phyloP scores from a whole-genome alignment of 179 eudicot species.

The Gypsophila paniculata region DNA sequence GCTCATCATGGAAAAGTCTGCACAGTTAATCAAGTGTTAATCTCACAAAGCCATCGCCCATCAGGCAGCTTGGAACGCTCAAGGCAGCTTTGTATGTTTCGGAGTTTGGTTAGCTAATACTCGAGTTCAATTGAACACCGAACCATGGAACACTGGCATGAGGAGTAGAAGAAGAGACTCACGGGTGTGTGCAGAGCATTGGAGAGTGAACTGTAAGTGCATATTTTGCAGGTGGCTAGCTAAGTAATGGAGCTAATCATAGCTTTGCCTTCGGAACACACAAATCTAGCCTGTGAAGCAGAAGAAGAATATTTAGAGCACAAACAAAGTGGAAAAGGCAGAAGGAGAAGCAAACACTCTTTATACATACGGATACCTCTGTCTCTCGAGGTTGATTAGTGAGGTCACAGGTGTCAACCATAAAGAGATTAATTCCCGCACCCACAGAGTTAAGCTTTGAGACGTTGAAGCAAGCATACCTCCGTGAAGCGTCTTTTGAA shows the following conservation, averaged over 20 bases:
- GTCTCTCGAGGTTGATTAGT: conserved; percentile 84
- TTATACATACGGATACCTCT: conserved; percentile 72
- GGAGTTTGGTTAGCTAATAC: neutral
- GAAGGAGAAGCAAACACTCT: neutral
- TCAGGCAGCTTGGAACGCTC: neutral
- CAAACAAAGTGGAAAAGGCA: conserved; percentile 1
- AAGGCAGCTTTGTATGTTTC: too few species aligned
- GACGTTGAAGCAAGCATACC: conserved; percentile 34
- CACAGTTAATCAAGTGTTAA: conserved; percentile 7
- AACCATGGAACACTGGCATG: neutral
- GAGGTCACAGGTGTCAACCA: conserved; percentile 53
- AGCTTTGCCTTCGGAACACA: conserved; percentile 84
- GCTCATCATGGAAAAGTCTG: conserved; percentile 90
- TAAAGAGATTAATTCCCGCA: neutral
- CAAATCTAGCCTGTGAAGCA: conserved; percentile 70
- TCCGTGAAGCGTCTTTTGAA: conserved; percentile 87
- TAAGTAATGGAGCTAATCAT: conserved; percentile 85
- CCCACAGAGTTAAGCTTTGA: neutral
- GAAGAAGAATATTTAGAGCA: neutral
- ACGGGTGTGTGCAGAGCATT: conserved; percentile 89
- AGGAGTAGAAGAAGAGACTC: conserved; percentile 25
- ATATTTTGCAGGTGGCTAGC: conserved; percentile 88
- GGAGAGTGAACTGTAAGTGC: conserved; percentile 81
- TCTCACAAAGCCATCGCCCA: neutral
- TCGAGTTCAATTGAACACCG: neutral